These are phyloP conservation scores for Skeletonema grethae DNA, from an alignment of 108 stramenopile genomes.

Conservation along the genomic window DNA sequence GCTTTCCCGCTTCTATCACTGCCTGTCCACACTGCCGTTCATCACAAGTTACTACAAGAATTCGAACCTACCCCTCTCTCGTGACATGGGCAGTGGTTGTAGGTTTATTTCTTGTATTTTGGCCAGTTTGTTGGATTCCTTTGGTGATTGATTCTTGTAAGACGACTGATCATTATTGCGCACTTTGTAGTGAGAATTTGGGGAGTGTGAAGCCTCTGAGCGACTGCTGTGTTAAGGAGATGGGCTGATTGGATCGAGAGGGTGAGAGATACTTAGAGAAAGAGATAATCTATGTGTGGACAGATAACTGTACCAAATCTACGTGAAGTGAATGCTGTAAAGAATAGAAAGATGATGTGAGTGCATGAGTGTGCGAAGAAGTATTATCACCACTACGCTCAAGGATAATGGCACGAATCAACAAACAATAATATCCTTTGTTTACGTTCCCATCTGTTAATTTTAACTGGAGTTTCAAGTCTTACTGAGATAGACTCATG, in stretches of 20 bases:
- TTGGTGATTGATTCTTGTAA: conserved; percentile 35
- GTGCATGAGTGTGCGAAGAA: too few species aligned
- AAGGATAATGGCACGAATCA: too few species aligned
- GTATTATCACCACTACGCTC: too few species aligned
- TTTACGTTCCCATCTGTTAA: too few species aligned
- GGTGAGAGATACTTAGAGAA: too few species aligned
- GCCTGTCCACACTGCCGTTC: conserved; percentile 22
- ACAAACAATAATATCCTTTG: too few species aligned
- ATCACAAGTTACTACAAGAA: conserved; percentile 13
- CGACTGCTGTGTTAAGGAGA: conserved; percentile 29
- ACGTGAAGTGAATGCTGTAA: too few species aligned
- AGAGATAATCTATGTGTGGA: too few species aligned
- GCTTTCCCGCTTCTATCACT: conserved; percentile 17
- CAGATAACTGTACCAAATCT: too few species aligned
- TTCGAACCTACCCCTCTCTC: conserved; percentile 15
- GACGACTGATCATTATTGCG: conserved; percentile 31
- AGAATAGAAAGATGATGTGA: too few species aligned
- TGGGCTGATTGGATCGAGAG: conserved; percentile 14
- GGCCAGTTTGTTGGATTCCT: conserved; percentile 40
- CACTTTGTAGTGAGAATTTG: conserved; percentile 11
- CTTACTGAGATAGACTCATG: too few species aligned
- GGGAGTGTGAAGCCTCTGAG: conserved; percentile 25
- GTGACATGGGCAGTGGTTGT: conserved; percentile 16
- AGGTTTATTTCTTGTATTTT: conserved; percentile 21
- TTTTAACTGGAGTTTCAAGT: too few species aligned